Base-by-base conservation (phyloP, 2,329 filamentous ascomycete species). In the Botrytis hyacinthi region DNA sequence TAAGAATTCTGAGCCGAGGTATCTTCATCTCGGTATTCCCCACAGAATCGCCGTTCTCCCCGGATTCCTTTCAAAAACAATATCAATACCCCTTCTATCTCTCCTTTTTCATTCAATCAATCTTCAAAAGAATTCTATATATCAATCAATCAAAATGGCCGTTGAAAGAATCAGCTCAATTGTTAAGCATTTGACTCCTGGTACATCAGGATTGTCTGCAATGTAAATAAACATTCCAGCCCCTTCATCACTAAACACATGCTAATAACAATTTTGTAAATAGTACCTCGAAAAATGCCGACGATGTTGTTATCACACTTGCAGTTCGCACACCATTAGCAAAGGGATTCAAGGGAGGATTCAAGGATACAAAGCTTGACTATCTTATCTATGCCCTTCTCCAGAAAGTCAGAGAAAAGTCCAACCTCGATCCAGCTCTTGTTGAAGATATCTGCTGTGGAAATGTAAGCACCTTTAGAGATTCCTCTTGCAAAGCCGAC, bases 281-380 rank as follows among this genome's bases (percentile, higher is more conserved):
- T 79, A 97, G 94, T 81, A 94, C 93, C 73, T 90, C 93, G 79
- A 95, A 98, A 87, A 97, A 97, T 83, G 90, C 95, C 78, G 95
- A 98, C 82, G 96, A 99, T 86, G 88, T 99, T 72, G 96, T 99
- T 82, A 97, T 98, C 81, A 99, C 96, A 12, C 89, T 97, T 74
- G 95, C 95, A 42, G 86, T 95, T 80, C 93, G 96, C 73, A 98
- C 95, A 42, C 94, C 96, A 0, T 88, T 99, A 76, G 88, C 92
- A 81, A 98, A 98, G 86, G 94, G 89, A 70, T 88, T 87, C 82
- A 98, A 97, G 87, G 95, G 96, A 77, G 94, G 94, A 60, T 92
- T 99, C 87, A 98, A 98, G 86, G 95, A 99, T 83, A 97, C 94
- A 9, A 88, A 88, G 59, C 89, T 98, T 76, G 96, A 99, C 83